Percentiles rank a stretch among this genome's conserved stretches.
Conservation (phyloP, 768 basidiomycete genomes). For the Trametes meyenii region DNA sequence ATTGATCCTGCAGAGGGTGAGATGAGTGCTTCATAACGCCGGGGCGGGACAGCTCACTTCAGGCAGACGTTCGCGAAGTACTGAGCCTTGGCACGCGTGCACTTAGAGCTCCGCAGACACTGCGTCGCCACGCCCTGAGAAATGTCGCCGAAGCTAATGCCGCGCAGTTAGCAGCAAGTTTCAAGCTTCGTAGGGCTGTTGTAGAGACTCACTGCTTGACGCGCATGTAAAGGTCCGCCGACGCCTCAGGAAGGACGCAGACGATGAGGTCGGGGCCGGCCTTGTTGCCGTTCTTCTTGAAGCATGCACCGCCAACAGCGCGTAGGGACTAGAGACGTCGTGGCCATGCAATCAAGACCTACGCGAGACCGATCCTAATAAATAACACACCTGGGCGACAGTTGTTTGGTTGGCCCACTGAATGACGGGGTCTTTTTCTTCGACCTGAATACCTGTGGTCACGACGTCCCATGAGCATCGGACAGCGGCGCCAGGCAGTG, state of each 20-base stretch:
- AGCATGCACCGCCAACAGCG: slow-evolving; percentile 51
- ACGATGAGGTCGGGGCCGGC: slow-evolving; percentile 59
- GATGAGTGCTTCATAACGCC: background rate
- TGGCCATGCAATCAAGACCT: background rate
- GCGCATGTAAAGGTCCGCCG: slow-evolving; percentile 74
- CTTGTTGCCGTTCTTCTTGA: slow-evolving; percentile 35
- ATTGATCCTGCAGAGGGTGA: slow-evolving; percentile 57
- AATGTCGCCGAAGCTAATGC: slow-evolving; percentile 71
- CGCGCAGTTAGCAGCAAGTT: background rate
- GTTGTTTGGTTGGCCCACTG: slow-evolving; percentile 59
- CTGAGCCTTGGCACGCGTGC: slow-evolving; percentile 67
- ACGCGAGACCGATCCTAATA: background rate
- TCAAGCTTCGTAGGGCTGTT: background rate
- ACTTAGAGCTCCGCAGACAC: slow-evolving; percentile 71
- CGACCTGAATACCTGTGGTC: slow-evolving; percentile 59
- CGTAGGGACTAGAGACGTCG: slow-evolving; percentile 45
- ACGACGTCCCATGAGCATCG: background rate
- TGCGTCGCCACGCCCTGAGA: slow-evolving; percentile 76
- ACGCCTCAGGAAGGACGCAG: slow-evolving; percentile 71
- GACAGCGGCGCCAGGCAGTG: too few relatives aligned
- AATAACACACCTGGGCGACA: slow-evolving; percentile 46
- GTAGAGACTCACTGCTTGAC: slow-evolving; percentile 69
- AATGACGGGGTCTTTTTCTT: slow-evolving; percentile 47
- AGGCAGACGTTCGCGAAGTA: slow-evolving; percentile 82
- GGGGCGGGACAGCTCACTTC: slow-evolving; percentile 52